phyloP scores from a whole-genome alignment of 371 early-diverging fungal species.

The Syncephalis fuscata region DNA sequence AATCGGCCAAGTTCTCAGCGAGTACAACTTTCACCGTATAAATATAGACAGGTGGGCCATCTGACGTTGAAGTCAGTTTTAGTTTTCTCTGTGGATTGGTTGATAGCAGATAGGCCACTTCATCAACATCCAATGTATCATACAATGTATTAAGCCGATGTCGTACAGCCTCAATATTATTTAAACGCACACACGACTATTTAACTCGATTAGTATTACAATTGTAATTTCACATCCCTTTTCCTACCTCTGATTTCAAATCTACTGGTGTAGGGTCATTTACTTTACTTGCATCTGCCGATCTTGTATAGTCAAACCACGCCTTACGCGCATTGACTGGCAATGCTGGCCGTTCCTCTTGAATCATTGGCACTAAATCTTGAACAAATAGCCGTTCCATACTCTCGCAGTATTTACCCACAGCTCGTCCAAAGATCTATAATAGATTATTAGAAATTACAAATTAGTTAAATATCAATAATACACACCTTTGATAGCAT shows the following conservation, averaged over 20 bases:
- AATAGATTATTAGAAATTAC: no score
- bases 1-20: constrained; percentile 25
- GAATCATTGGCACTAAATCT: constrained; percentile 12
- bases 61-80: not conserved
- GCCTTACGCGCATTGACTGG: constrained; percentile 1
- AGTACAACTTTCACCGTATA: constrained; percentile 31
- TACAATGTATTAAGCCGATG: constrained; percentile 37
- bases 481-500: constrained; percentile 46
- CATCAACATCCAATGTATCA: constrained; percentile 45
- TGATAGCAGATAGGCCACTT: constrained; percentile 10
- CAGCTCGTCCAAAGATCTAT: constrained; percentile 26
- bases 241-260: constrained; percentile 29
- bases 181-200: constrained; percentile 35
- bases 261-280: constrained; percentile 23
- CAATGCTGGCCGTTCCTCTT: constrained; percentile 3
- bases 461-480: constrained; percentile 13
- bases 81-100: not conserved
- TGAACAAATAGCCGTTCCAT: constrained; percentile 20
- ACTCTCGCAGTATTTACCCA: constrained; percentile 27
- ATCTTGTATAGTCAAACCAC: constrained; percentile 7
- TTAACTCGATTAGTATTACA: no score
- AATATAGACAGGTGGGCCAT: not conserved
- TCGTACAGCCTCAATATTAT: constrained; percentile 47
- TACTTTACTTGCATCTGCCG: constrained; percentile 20
- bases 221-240: no score